Evolutionary conservation across 2,329 filamentous ascomycete genomes (phyloP).

Genomic region (Xylaria sp.): DNA sequence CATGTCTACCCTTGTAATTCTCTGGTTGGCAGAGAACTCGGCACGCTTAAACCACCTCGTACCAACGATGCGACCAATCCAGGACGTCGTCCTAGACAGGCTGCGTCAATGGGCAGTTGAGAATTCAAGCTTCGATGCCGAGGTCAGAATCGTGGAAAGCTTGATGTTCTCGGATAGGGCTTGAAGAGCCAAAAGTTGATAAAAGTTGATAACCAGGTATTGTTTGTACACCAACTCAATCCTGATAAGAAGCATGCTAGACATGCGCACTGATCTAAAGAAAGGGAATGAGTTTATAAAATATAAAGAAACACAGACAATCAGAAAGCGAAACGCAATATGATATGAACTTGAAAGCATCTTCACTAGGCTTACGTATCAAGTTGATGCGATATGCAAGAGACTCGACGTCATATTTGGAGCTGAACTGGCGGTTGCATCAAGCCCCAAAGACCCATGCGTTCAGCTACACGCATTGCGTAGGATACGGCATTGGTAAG

Average conservation of each 20-base stretch:
- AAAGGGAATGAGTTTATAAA: neutral
- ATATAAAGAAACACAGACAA: neutral
- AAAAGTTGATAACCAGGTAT: neutral
- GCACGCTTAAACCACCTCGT: slow-evolving; percentile 46
- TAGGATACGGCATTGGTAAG: slow-evolving; percentile 11
- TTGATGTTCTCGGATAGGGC: slow-evolving; percentile 43
- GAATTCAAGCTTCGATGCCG: slow-evolving; percentile 50
- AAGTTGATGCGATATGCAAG: slow-evolving; percentile 14
- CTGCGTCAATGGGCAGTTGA: slow-evolving; percentile 50
- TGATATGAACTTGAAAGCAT: neutral
- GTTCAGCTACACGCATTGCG: slow-evolving; percentile 6
- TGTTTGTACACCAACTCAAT: slow-evolving; percentile 15
- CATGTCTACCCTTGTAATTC: slow-evolving; percentile 50
- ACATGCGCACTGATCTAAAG: slow-evolving; percentile 13
- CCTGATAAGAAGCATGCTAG: slow-evolving; percentile 17
- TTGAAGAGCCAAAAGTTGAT: slow-evolving; percentile 24
- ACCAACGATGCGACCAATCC: slow-evolving; percentile 47
- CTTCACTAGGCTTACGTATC: neutral
- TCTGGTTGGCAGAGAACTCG: slow-evolving; percentile 50
- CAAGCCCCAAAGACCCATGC: slow-evolving; percentile 26
- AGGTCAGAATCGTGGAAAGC: slow-evolving; percentile 45
- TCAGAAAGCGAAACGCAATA: slow-evolving; percentile 11
- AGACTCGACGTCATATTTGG: slow-evolving; percentile 4
- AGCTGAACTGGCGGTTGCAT: slow-evolving; percentile 28
- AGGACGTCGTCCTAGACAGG: slow-evolving; percentile 45